A percentile compares a stretch with the other conserved stretches of the same genome.
Conservation (phyloP, 441 rosid species). For the Aquilaria agallochum region DNA sequence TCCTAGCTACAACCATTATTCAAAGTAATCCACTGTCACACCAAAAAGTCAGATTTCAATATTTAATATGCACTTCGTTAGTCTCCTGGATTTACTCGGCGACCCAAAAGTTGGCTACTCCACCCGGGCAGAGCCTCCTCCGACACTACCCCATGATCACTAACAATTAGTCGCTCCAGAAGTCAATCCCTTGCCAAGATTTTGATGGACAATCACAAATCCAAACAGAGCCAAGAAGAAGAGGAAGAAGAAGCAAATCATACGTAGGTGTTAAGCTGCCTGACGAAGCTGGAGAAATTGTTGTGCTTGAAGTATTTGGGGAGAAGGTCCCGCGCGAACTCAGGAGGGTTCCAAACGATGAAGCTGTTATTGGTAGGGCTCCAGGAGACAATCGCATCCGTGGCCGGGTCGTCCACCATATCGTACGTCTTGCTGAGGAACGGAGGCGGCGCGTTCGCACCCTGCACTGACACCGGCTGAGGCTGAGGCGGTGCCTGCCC, state of each 20-base stretch:
- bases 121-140: background rate
- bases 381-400: constrained; percentile 81
- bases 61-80: background rate
- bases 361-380: constrained; percentile 67
- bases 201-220: constrained; percentile 1
- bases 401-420: constrained; percentile 80
- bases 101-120: background rate
- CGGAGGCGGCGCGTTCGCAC: constrained; percentile 71
- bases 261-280: constrained; percentile 90
- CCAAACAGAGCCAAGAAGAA: constrained; percentile 2
- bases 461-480: constrained; percentile 44
- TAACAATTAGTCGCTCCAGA: background rate
- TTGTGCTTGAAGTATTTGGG: constrained; percentile 91
- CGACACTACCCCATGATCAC: background rate
- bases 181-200: background rate
- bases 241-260: background rate
- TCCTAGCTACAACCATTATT: background rate
- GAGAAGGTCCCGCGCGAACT: constrained; percentile 73
- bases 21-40: background rate
- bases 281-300: constrained; percentile 91
- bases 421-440: constrained; percentile 94
- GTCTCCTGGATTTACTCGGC: background rate
- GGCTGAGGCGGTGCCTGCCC: constrained; percentile 25
- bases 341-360: constrained; percentile 93
- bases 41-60: background rate